Percentiles rank a stretch among this genome's conserved stretches.
phyloP scores from a whole-genome alignment of 495 filamentous ascomycete species.

The Margaritispora aquatica region DNA sequence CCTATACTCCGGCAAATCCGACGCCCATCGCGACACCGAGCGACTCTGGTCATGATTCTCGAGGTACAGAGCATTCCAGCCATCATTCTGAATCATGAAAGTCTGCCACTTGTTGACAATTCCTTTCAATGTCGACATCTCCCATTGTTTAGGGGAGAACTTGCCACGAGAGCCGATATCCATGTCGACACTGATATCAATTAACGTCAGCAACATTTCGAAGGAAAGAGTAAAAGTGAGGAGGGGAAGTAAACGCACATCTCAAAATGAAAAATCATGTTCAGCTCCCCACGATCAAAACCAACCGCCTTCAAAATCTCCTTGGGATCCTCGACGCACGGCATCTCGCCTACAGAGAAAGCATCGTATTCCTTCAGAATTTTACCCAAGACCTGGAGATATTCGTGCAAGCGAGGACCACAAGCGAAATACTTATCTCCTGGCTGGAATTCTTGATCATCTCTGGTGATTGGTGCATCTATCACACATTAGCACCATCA shows the following conservation, averaged over 20 bases:
- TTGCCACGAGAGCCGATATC: constrained; percentile 48
- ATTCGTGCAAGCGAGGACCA: constrained; percentile 52
- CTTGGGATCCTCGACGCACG: constrained; percentile 49
- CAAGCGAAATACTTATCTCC: constrained; percentile 45
- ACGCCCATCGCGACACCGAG: constrained; percentile 51
- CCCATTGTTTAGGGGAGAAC: constrained; percentile 40
- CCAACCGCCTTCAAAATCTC: constrained; percentile 57
- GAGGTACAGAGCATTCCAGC: constrained; percentile 68
- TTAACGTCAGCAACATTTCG: too few species aligned
- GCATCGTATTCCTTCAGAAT: constrained; percentile 61
- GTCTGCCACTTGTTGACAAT: constrained; percentile 60
- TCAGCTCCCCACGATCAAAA: constrained; percentile 53
- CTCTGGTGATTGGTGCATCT: constrained; percentile 41
- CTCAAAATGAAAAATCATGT: constrained; percentile 77
- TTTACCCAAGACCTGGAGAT: constrained; percentile 46
- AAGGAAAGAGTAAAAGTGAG: constrained; percentile 33
- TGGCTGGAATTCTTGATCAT: constrained; percentile 35
- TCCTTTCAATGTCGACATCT: constrained; percentile 49
- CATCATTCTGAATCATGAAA: constrained; percentile 63
- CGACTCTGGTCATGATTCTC: constrained; percentile 72
- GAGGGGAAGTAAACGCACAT: constrained; percentile 45
- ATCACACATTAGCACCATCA: not conserved
- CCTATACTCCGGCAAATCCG: constrained; percentile 41
- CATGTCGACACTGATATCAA: constrained; percentile 41
- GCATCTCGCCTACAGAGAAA: constrained; percentile 68